Conservation (phyloP, 768 basidiomycete genomes). For the Boletus pseudopeckii region DNA sequence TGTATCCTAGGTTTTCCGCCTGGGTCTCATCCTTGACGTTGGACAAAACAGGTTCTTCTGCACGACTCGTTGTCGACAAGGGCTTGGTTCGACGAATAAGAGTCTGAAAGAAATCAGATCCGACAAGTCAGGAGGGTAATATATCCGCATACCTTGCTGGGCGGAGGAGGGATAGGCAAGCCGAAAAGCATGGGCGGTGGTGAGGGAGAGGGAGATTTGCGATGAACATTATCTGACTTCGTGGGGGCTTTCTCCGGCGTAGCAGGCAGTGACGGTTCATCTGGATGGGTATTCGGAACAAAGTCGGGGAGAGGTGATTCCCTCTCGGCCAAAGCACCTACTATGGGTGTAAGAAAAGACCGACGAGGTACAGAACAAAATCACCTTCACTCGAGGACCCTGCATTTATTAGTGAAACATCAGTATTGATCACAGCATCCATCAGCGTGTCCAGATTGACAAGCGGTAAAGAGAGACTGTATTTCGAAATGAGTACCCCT, state of each 20-base stretch:
- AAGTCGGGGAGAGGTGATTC: conserved; percentile 44
- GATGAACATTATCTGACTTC: conserved; percentile 12
- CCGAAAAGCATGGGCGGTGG: conserved; percentile 21
- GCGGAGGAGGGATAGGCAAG: conserved; percentile 22
- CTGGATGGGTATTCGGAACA: conserved; percentile 50
- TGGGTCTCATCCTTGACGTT: conserved; percentile 10
- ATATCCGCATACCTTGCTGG: conserved; percentile 17
- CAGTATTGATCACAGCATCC: conserved; percentile 43
- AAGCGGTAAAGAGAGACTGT: conserved; percentile 43
- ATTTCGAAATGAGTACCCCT: conserved; percentile 4
- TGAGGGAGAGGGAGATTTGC: conserved; percentile 14
- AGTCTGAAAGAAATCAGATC: conserved; percentile 11
- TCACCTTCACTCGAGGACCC: conserved; percentile 22
- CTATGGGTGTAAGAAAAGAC: neutral
- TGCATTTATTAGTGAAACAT: conserved; percentile 32
- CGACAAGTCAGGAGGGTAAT: neutral
- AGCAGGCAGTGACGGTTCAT: conserved; percentile 44
- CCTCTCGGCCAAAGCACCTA: conserved; percentile 8
- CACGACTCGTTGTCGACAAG: conserved; percentile 9
- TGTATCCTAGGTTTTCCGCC: conserved; percentile 10
- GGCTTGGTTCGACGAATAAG: conserved; percentile 25
- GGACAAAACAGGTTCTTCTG: conserved; percentile 3
- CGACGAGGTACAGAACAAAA: neutral
- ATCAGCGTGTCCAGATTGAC: conserved; percentile 46
- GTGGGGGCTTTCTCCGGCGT: conserved; percentile 7